Conservation (phyloP, 345 rosid species). For the Syzygium oleosum region DNA sequence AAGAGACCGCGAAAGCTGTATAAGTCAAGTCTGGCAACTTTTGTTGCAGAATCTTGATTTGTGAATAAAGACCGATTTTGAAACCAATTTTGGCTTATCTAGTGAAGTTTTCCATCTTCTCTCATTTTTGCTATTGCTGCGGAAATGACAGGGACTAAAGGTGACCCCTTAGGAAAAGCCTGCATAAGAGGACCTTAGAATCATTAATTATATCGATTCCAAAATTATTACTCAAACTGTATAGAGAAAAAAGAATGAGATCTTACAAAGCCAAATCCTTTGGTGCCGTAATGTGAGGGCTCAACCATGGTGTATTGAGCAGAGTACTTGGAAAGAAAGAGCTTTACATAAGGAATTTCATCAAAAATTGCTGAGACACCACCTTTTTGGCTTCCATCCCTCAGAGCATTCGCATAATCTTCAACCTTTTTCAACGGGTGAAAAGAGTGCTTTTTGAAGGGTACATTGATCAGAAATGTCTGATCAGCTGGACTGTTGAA, state of each 20-base stretch:
- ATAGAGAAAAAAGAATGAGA: background rate
- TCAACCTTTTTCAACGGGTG: background rate
- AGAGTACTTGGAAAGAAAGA: slow-evolving; percentile 28
- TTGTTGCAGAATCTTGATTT: background rate
- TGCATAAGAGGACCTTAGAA: background rate
- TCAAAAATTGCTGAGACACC: slow-evolving; percentile 20
- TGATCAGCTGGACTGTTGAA: slow-evolving; percentile 1
- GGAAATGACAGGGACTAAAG: slow-evolving; percentile 15
- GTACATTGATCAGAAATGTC: background rate
- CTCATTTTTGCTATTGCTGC: slow-evolving; percentile 19
- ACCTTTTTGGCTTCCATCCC: background rate
- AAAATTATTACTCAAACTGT: background rate
- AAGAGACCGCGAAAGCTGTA: slow-evolving; percentile 19
- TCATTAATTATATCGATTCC: background rate
- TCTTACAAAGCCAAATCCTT: slow-evolving; percentile 24
- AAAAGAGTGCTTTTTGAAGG: background rate
- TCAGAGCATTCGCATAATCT: slow-evolving; percentile 18
- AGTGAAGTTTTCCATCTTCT: slow-evolving; percentile 8
- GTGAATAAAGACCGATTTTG: background rate
- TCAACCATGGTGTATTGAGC: slow-evolving; percentile 13
- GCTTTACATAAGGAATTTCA: slow-evolving; percentile 34
- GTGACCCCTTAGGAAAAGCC: slow-evolving; percentile 22
- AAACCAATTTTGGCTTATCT: slow-evolving; percentile 8
- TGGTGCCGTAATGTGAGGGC: background rate
- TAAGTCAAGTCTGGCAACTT: background rate